A percentile compares a stretch with the other conserved stretches of the same genome.
Evolutionary conservation across 2,329 filamentous ascomycete species (phyloP).

Genomic region (Nemania sp.): DNA sequence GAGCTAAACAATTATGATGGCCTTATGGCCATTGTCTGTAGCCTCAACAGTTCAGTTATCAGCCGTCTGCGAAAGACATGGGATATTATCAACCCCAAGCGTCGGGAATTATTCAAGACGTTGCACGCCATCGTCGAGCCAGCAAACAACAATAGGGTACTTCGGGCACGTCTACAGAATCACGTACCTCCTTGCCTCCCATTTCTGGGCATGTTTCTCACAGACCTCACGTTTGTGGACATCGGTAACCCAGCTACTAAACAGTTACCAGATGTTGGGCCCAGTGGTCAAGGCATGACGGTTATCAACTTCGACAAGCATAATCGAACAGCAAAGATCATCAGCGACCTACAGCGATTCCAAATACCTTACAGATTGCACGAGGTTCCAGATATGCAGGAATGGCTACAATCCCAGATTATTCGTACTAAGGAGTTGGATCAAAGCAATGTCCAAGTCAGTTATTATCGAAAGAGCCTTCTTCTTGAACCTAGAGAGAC

Average conservation of each 20-base stretch:
- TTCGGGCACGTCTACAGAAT: conserved; percentile 80
- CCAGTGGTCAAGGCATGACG: conserved; percentile 66
- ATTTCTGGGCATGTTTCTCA: conserved; percentile 94
- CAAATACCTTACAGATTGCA: conserved; percentile 88
- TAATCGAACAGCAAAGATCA: conserved; percentile 89
- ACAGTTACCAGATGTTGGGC: conserved; percentile 62
- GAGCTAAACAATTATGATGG: conserved; percentile 96
- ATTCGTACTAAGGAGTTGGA: conserved; percentile 68
- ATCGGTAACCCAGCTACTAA: conserved; percentile 89
- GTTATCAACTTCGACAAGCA: conserved; percentile 99
- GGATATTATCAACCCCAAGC: conserved; percentile 84
- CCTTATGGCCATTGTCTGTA: conserved; percentile 95
- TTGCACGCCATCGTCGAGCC: conserved; percentile 87
- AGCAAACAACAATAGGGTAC: conserved; percentile 84
- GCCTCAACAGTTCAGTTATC: conserved; percentile 88
- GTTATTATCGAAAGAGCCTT: conserved; percentile 79
- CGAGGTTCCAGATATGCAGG: conserved; percentile 84
- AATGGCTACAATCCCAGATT: conserved; percentile 87
- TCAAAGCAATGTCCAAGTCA: conserved; percentile 60
- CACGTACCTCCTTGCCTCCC: conserved; percentile 91
- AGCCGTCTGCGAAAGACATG: conserved; percentile 86
- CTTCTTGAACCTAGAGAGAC: conserved; percentile 76
- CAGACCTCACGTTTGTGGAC: conserved; percentile 93
- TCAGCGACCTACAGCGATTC: conserved; percentile 92
- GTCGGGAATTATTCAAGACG: conserved; percentile 75